These are phyloP conservation scores for Bipolaris zeicola DNA, from an alignment of 2,329 filamentous ascomycete species.

Conservation along the genomic window DNA sequence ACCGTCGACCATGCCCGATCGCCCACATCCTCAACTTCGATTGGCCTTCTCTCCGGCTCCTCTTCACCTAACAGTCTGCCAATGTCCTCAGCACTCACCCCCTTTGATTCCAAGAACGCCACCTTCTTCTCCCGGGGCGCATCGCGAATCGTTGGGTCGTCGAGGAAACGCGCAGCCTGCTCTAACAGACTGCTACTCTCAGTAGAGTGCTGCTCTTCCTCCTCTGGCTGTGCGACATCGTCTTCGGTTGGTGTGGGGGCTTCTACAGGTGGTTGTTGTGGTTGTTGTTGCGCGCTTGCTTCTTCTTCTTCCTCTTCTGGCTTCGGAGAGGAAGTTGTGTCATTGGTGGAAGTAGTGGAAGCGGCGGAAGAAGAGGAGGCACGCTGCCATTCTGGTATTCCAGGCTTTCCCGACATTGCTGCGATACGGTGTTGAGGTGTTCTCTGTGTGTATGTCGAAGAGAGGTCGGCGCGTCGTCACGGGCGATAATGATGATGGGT, in stretches of 20 bases:
- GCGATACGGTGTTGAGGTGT: background rate
- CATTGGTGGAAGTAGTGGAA: conserved; percentile 8
- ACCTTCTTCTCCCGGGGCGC: conserved; percentile 74
- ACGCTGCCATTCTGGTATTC: conserved; percentile 47
- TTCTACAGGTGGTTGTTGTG: conserved; percentile 12
- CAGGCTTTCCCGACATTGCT: conserved; percentile 30
- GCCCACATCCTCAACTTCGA: conserved; percentile 28
- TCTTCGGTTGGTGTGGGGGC: conserved; percentile 22
- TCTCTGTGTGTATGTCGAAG: background rate
- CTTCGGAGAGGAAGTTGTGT: conserved; percentile 12
- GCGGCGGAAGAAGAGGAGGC: conserved; percentile 8
- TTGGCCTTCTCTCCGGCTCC: conserved; percentile 14
- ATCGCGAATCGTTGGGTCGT: conserved; percentile 73
- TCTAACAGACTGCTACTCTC: conserved; percentile 54
- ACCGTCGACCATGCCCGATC: conserved; percentile 40
- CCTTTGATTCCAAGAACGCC: conserved; percentile 78
- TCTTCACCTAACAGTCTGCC: conserved; percentile 62
- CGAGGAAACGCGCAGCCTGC: conserved; percentile 75
- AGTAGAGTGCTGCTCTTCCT: conserved; percentile 4
- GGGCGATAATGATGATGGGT: conserved; percentile 11
- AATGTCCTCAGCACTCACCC: conserved; percentile 70
- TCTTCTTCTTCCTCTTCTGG: conserved; percentile 25
- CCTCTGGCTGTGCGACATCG: conserved; percentile 6
- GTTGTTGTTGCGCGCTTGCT: conserved; percentile 19
- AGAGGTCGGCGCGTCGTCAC: conserved; percentile 4